Percentiles rank a stretch among this genome's conserved stretches.
phyloP scores from a whole-genome alignment of 495 filamentous ascomycete species.

The Aspergillus leporis region DNA sequence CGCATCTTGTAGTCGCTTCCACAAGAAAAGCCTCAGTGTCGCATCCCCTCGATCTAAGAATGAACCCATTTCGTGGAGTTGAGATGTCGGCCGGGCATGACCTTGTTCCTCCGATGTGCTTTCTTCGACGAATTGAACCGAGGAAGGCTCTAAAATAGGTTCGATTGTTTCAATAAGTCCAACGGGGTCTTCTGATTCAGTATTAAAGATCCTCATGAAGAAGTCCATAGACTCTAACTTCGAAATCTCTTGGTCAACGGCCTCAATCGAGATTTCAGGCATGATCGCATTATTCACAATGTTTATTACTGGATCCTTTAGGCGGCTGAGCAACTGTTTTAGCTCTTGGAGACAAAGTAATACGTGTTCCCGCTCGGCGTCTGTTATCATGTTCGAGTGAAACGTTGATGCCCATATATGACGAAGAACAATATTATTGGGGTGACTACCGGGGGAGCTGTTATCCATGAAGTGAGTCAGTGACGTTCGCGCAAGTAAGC shows the following conservation, averaged over 20 bases:
- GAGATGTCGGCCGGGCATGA: slow-evolving; percentile 24
- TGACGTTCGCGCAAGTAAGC: slow-evolving; percentile 63
- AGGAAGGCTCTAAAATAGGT: slow-evolving; percentile 78
- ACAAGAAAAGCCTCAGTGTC: slow-evolving; percentile 79
- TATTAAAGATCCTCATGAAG: slow-evolving; percentile 79
- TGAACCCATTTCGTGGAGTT: slow-evolving; percentile 71
- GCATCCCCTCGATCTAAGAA: slow-evolving; percentile 81
- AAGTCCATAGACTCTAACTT: slow-evolving; percentile 95
- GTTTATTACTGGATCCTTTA: slow-evolving; percentile 51
- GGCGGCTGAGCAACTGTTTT: slow-evolving; percentile 46
- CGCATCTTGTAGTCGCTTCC: slow-evolving; percentile 82
- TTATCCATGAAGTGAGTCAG: slow-evolving; percentile 51
- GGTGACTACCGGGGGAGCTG: slow-evolving; percentile 23
- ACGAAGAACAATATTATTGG: slow-evolving; percentile 45
- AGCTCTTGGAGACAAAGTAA: slow-evolving; percentile 78
- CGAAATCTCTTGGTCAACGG: slow-evolving; percentile 85
- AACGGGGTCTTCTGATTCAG: slow-evolving; percentile 67
- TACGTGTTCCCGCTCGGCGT: slow-evolving; percentile 71
- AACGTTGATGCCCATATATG: slow-evolving; percentile 88
- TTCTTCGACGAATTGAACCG: slow-evolving; percentile 43
- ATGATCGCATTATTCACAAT: slow-evolving; percentile 86
- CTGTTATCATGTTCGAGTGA: slow-evolving; percentile 66
- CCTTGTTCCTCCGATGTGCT: slow-evolving; percentile 17
- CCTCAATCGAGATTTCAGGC: slow-evolving; percentile 79
- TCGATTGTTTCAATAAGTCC: slow-evolving; percentile 89